Conservation (phyloP, 2,329 filamentous ascomycete species). For the Apiospora marii region DNA sequence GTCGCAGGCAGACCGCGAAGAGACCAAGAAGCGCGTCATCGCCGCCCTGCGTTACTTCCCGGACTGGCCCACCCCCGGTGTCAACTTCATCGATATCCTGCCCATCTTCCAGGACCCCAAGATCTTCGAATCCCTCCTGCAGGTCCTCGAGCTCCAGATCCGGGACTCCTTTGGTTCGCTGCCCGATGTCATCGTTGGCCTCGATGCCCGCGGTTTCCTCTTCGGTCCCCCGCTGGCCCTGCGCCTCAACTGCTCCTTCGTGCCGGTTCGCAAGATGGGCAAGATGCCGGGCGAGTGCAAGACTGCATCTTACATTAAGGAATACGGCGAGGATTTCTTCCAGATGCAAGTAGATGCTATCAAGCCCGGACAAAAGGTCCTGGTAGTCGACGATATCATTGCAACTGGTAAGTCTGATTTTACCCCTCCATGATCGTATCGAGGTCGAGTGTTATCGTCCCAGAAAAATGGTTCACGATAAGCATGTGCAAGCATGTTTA, state of each 20-base stretch:
- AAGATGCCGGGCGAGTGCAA: slow-evolving; percentile 92
- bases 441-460: background rate
- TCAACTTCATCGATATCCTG: slow-evolving; percentile 98
- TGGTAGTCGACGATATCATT: slow-evolving; percentile 98
- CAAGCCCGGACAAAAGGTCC: slow-evolving; percentile 84
- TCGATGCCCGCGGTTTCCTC: slow-evolving; percentile 94
- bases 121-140: slow-evolving; percentile 79
- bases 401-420: slow-evolving; percentile 77
- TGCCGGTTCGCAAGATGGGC: slow-evolving; percentile 92
- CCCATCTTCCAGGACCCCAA: slow-evolving; percentile 85
- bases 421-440: background rate
- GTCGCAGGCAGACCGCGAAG: slow-evolving; percentile 38
- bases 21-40: slow-evolving; percentile 60
- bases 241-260: slow-evolving; percentile 83
- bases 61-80: slow-evolving; percentile 91
- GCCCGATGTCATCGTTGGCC: slow-evolving; percentile 90
- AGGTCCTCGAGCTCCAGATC: slow-evolving; percentile 86
- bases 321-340: slow-evolving; percentile 95
- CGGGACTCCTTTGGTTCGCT: slow-evolving; percentile 67
- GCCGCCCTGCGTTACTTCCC: slow-evolving; percentile 82
- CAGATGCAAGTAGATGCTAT: slow-evolving; percentile 93
- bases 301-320: slow-evolving; percentile 89
- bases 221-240: slow-evolving; percentile 92
- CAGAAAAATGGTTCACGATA: background rate
- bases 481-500: background rate